Conservation (phyloP, 2,329 filamentous ascomycete genomes). For the Cladophialophora bantiana region DNA sequence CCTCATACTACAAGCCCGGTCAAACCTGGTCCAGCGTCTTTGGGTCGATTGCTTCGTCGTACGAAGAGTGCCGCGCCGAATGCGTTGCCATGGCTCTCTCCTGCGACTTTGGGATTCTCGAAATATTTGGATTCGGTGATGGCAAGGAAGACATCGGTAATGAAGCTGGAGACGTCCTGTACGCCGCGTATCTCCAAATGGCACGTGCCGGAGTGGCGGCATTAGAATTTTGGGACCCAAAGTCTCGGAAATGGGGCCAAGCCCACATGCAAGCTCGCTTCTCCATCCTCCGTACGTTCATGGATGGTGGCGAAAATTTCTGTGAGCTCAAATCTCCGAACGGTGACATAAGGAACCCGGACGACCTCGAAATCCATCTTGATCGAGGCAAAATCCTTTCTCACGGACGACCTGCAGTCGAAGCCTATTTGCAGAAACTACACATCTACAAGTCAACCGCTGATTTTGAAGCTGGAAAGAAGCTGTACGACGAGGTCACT, state of each 20-base stretch:
- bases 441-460: slow-evolving; percentile 93
- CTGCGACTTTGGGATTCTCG: slow-evolving; percentile 85
- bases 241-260: slow-evolving; percentile 89
- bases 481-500: slow-evolving; percentile 84
- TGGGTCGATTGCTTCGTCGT: slow-evolving; percentile 82
- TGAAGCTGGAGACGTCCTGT: slow-evolving; percentile 85
- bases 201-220: slow-evolving; percentile 88
- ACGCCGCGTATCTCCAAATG: slow-evolving; percentile 89
- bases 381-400: slow-evolving; percentile 87
- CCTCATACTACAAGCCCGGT: slow-evolving; percentile 90
- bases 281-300: slow-evolving; percentile 77
- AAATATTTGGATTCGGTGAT: slow-evolving; percentile 90
- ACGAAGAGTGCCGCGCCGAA: slow-evolving; percentile 94
- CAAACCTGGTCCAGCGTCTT: slow-evolving; percentile 96
- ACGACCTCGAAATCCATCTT: slow-evolving; percentile 80
- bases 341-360: slow-evolving; percentile 68
- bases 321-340: slow-evolving; percentile 74
- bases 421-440: slow-evolving; percentile 85
- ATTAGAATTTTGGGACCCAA: slow-evolving; percentile 94
- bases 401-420: slow-evolving; percentile 81
- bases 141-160: slow-evolving; percentile 65
- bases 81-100: slow-evolving; percentile 90
- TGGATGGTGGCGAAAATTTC: slow-evolving; percentile 85
- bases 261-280: slow-evolving; percentile 91
- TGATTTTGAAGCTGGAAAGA: slow-evolving; percentile 77